Percentiles rank a stretch among this genome's conserved stretches.
phyloP scores from a whole-genome alignment of 1,284 basidiomycete genomes.

The Schizopora paradoxa region DNA sequence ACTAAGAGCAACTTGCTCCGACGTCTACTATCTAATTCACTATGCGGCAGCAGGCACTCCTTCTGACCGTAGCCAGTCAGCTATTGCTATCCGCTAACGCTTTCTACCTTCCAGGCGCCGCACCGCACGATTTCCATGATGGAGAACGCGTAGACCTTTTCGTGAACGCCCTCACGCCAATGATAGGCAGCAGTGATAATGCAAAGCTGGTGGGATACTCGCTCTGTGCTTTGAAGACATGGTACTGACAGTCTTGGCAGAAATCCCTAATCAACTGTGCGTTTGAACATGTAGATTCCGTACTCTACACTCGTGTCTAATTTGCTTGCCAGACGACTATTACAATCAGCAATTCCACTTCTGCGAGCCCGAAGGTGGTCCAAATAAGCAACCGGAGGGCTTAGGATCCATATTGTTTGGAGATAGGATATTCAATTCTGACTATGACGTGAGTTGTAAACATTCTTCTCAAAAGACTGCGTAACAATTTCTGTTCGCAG shows the following conservation, averaged over 20 bases:
- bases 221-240: conserved; percentile 7
- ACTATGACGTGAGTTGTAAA: conserved; percentile 64
- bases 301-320: conserved; percentile 20
- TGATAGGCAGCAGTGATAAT: conserved; percentile 63
- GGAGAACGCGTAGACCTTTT: conserved; percentile 74
- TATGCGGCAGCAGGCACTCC: conserved; percentile 6
- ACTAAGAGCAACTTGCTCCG: neutral
- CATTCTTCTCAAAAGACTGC: conserved; percentile 4
- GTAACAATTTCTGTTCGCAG: conserved; percentile 32
- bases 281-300: conserved; percentile 22
- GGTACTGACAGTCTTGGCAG: conserved; percentile 33
- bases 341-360: conserved; percentile 85
- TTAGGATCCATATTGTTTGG: conserved; percentile 94
- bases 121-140: conserved; percentile 69
- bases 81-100: conserved; percentile 32
- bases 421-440: conserved; percentile 90
- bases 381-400: conserved; percentile 78
- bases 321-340: conserved; percentile 64
- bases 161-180: conserved; percentile 86
- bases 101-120: conserved; percentile 72
- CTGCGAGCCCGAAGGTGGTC: conserved; percentile 76
- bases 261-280: conserved; percentile 80
- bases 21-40: neutral
- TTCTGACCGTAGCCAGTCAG: conserved; percentile 21
- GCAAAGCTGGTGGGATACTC: conserved; percentile 66